Base-by-base conservation (phyloP, 148 eudicot species). In the Drosera capensis region DNA sequence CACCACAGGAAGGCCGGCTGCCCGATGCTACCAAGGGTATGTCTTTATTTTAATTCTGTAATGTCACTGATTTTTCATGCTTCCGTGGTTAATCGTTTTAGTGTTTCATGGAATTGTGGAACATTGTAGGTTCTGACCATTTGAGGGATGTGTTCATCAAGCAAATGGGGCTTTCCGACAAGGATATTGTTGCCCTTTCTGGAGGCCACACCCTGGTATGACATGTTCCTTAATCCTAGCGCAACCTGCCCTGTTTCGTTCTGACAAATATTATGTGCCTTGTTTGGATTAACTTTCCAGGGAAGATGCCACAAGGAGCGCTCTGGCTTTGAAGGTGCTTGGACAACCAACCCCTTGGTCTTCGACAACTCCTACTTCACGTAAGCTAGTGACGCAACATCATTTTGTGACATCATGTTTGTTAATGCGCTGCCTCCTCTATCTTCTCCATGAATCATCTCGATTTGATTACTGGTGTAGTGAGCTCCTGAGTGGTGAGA, bases 281-380 rank as follows among this genome's bases (percentile, higher is more conserved):
- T n/a, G n/a, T n/a, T n/a, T n/a, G n/a, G n/a, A n/a, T n/a, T n/a
- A n/a, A 41, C 19, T 6, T 20, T 45, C n/a, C 69, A 88, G 97
- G 97, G 97, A 55, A 78, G 92, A 46, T 77, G 86, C 79, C 97
- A 88, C 80, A 83, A 80, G 84, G 97, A 88, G 43, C 86, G 97
- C 22, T 88, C 97, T 31, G 97, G 96, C 19, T 88, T 83, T 59
- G 96, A 88, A 58, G 96, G 96, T 39, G 54, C 96, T 1, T 88
- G 96, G 96, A 88, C 96, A 17, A 0, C 70, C 47, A 88, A 88
- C 56, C 96, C 96, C 28, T 71, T 83, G 45, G 75, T 83, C 52
- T 88, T 88, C 18, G 92, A 88, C 62, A 88, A 83, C 63, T 53
- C 81, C 36, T 88, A 88, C 71, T 88, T 88, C 68, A 80, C 9